A percentile compares a stretch with the other conserved stretches of the same genome.
These are phyloP conservation scores for Rhodotorula mucilaginosa DNA, from an alignment of 1,284 basidiomycete genomes.

Conservation along the genomic window DNA sequence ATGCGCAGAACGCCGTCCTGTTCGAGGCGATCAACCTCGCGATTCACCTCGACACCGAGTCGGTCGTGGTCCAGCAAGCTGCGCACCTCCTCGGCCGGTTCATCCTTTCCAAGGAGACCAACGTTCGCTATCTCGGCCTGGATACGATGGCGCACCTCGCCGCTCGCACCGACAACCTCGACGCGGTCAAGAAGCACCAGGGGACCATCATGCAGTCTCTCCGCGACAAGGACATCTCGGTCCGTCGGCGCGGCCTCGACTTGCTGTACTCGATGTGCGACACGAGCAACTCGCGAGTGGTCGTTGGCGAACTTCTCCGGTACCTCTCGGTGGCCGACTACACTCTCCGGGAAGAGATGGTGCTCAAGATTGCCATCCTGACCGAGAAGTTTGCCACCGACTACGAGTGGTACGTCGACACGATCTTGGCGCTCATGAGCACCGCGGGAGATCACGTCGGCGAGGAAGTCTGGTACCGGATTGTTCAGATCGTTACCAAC, in stretches of 20 bases:
- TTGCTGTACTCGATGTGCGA: constrained; percentile 99
- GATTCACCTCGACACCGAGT: constrained; percentile 92
- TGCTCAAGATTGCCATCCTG: constrained; percentile 94
- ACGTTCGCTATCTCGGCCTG: constrained; percentile 94
- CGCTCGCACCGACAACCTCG: constrained; percentile 75
- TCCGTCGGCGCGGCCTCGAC: constrained; percentile 88
- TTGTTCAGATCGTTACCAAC: constrained; percentile 97
- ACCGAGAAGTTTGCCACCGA: constrained; percentile 94
- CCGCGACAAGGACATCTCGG: constrained; percentile 95
- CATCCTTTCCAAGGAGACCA: constrained; percentile 96
- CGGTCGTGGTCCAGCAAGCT: constrained; percentile 83
- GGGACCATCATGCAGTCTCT: constrained; percentile 90
- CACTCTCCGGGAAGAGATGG: constrained; percentile 94
- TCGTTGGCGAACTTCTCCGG: constrained; percentile 89
- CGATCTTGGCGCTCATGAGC: constrained; percentile 89
- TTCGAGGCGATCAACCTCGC: constrained; percentile 97
- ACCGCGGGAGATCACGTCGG: constrained; percentile 93
- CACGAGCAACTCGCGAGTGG: constrained; percentile 85
- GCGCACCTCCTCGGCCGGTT: constrained; percentile 88
- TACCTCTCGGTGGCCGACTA: constrained; percentile 95
- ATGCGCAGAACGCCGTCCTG: constrained; percentile 95
- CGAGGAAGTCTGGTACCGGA: constrained; percentile 98
- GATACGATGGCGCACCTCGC: constrained; percentile 99
- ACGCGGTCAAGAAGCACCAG: constrained; percentile 92
- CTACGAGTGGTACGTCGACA: constrained; percentile 79